Evolutionary conservation across 2,329 filamentous ascomycete species (phyloP).

Genomic region (Phialophora tarda): DNA sequence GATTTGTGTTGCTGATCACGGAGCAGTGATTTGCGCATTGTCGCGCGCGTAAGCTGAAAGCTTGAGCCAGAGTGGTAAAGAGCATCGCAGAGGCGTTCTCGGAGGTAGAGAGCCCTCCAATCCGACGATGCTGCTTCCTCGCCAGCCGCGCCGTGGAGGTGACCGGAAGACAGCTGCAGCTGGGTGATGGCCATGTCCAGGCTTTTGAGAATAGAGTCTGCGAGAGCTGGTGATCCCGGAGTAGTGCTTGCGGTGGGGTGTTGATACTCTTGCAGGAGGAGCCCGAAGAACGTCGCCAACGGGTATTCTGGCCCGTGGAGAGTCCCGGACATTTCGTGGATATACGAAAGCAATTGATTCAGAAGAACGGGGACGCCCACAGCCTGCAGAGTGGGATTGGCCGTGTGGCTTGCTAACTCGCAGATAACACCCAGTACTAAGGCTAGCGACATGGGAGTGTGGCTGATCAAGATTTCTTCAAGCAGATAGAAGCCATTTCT

Average conservation of each 20-base stretch:
- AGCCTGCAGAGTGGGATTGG: background rate
- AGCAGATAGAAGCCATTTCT: constrained; percentile 18
- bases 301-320: background rate
- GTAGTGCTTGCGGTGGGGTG: background rate
- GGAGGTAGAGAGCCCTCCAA: constrained; percentile 26
- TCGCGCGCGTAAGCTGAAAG: constrained; percentile 4
- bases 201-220: background rate
- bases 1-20: constrained; percentile 22
- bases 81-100: constrained; percentile 26
- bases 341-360: constrained; percentile 8
- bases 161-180: background rate
- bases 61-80: constrained; percentile 15
- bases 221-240: background rate
- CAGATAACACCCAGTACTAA: constrained; percentile 19
- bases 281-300: background rate
- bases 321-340: constrained; percentile 11
- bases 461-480: constrained; percentile 6
- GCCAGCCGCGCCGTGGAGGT: background rate
- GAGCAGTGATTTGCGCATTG: constrained; percentile 14
- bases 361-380: background rate
- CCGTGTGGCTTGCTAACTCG: constrained; percentile 13
- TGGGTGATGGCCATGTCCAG: background rate
- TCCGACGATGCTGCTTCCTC: background rate
- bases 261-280: background rate
- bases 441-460: constrained; percentile 23